A percentile compares a stretch with the other conserved stretches of the same genome.
Evolutionary conservation across 352 stramenopile genomes (phyloP).

Genomic region (Globisporangium splendens): DNA sequence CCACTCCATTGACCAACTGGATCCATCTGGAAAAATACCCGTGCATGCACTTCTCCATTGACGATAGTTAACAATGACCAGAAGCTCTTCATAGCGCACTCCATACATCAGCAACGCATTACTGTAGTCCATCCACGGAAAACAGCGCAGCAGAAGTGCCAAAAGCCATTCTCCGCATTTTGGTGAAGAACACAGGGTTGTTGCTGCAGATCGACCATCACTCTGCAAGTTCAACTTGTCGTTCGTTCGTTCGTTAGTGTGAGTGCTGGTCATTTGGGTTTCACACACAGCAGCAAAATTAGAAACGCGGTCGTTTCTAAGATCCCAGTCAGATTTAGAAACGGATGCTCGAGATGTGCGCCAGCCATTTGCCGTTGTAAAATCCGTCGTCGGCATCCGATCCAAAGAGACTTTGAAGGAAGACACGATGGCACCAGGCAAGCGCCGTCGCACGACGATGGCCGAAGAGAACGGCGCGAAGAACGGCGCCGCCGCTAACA

Average conservation of each 20-base stretch:
- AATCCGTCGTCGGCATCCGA: constrained; percentile 4
- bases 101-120: background rate
- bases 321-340: constrained; percentile 1
- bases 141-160: background rate
- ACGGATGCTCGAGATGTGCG: constrained; percentile 6
- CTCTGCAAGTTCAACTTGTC: background rate
- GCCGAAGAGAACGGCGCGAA: constrained; percentile 17
- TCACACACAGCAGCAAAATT: constrained; percentile 2
- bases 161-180: background rate
- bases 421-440: constrained; percentile 33
- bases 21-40: too few species aligned
- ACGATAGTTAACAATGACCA: too few species aligned
- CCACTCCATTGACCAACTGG: too few species aligned
- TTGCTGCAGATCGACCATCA: background rate
- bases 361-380: constrained; percentile 9
- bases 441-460: constrained; percentile 24
- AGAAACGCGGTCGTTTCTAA: constrained; percentile 2
- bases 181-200: too few species aligned
- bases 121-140: background rate
- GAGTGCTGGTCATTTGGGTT: background rate
- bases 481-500: background rate
- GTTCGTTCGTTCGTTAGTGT: background rate
- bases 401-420: background rate
- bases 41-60: too few species aligned
- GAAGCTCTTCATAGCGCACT: background rate